These are phyloP conservation scores for Auriscalpium microsporum DNA, from an alignment of 768 basidiomycete genomes.

Conservation along the genomic window DNA sequence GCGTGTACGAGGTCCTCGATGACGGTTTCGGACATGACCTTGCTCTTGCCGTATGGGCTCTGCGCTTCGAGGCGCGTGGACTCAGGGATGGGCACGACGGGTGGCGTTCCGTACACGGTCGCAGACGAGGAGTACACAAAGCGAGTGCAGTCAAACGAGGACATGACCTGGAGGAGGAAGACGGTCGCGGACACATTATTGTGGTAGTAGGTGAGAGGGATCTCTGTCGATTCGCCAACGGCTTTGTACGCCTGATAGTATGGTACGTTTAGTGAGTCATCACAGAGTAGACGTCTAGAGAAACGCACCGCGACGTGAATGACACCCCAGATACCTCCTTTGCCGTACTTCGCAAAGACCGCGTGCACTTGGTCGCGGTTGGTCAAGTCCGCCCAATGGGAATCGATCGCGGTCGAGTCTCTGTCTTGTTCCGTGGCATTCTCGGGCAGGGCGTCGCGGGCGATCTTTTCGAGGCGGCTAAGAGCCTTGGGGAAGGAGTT, in stretches of 20 bases:
- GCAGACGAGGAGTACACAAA: conserved; percentile 98
- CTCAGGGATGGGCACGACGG: conserved; percentile 89
- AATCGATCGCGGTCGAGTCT: conserved; percentile 66
- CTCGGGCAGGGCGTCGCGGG: conserved; percentile 59
- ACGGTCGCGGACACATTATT: conserved; percentile 92
- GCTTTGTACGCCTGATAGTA: conserved; percentile 84
- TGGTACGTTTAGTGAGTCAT: too few relatives aligned
- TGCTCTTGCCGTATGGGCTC: conserved; percentile 94
- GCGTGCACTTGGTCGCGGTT: conserved; percentile 57
- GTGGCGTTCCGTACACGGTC: conserved; percentile 95
- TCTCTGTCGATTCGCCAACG: conserved; percentile 92
- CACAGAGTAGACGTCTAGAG: background rate
- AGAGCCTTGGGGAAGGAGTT: conserved; percentile 80
- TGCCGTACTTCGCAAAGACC: conserved; percentile 78
- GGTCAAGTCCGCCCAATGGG: conserved; percentile 66
- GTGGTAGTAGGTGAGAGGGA: conserved; percentile 86
- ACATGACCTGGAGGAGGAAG: conserved; percentile 79
- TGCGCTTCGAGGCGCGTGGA: conserved; percentile 79
- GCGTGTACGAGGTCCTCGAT: conserved; percentile 82
- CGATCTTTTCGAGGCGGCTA: conserved; percentile 70
- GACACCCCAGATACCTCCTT: conserved; percentile 93
- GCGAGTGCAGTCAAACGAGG: conserved; percentile 71
- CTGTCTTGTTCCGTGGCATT: conserved; percentile 60
- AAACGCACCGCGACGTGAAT: conserved; percentile 84
- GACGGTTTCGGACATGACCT: conserved; percentile 87